Evolutionary conservation across 2,329 filamentous ascomycete species (phyloP).

Genomic region (Coniosporium tulheliwenetii): DNA sequence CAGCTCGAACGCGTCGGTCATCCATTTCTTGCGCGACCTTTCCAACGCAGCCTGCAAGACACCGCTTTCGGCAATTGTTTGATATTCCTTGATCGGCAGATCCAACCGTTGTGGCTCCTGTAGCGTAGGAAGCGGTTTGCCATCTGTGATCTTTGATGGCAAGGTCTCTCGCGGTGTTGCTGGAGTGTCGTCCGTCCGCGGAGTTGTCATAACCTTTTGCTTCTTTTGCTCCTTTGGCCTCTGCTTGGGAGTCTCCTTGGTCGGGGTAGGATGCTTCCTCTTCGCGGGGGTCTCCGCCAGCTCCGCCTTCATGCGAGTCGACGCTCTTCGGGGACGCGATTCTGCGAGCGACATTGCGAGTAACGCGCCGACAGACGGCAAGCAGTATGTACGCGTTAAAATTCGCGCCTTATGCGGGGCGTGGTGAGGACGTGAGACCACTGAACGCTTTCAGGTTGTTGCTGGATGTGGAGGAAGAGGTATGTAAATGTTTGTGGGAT

Average conservation of each 20-base stretch:
- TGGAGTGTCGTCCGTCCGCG: conserved; percentile 1
- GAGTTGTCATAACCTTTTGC: neutral
- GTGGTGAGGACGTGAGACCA: too few relatives aligned
- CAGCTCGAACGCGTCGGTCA: conserved; percentile 56
- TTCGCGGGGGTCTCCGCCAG: neutral
- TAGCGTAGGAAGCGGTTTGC: conserved; percentile 56
- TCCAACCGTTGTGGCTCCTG: conserved; percentile 49
- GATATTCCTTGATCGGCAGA: conserved; percentile 50
- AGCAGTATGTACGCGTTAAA: too few relatives aligned
- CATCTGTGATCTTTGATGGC: conserved; percentile 47
- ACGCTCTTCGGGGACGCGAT: neutral
- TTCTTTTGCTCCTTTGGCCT: conserved; percentile 1
- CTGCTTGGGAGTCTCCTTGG: neutral
- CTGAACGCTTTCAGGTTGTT: too few relatives aligned
- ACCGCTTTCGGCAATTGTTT: conserved; percentile 60
- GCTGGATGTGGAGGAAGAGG: too few relatives aligned
- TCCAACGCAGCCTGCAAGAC: conserved; percentile 59
- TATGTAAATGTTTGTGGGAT: conserved; percentile 1
- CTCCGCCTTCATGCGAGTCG: neutral
- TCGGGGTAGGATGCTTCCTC: neutral
- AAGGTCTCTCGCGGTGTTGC: conserved; percentile 17
- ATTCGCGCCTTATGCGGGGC: too few relatives aligned
- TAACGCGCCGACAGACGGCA: too few relatives aligned
- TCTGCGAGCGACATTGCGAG: too few relatives aligned
- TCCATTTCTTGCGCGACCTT: conserved; percentile 60